A percentile compares a stretch with the other conserved stretches of the same genome.
These are phyloP conservation scores for Phytopythium delawarense DNA, from an alignment of 352 stramenopile species.

Conservation along the genomic window DNA sequence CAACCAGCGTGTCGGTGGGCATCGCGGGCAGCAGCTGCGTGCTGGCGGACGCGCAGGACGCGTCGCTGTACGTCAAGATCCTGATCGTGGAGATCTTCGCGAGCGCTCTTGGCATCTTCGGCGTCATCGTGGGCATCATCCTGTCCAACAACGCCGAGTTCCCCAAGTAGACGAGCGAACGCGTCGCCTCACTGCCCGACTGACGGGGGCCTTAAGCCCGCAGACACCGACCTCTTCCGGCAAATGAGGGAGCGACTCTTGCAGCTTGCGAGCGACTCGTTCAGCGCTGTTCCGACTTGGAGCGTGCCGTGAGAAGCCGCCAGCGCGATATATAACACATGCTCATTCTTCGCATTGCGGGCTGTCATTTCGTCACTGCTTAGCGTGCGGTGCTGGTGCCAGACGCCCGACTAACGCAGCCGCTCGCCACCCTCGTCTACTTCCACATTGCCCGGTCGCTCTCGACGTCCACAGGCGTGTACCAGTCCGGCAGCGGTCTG, in stretches of 20 bases:
- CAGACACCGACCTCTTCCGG: background rate
- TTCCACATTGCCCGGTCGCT: conserved; percentile 85
- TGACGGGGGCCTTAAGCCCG: background rate
- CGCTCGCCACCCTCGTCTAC: conserved; percentile 13
- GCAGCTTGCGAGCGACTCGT: background rate
- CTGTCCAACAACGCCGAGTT: conserved; percentile 96
- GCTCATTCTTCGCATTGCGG: background rate
- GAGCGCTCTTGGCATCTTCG: conserved; percentile 98
- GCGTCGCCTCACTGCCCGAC: background rate
- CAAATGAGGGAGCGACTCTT: background rate
- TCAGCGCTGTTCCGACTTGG: background rate
- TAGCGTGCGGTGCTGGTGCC: background rate
- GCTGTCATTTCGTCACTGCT: background rate
- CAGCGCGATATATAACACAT: conserved; percentile 8
- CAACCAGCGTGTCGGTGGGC: conserved; percentile 92
- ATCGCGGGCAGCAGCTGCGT: conserved; percentile 98
- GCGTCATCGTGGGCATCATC: conserved; percentile 98
- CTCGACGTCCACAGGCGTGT: conserved; percentile 75
- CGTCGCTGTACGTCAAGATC: conserved; percentile 99
- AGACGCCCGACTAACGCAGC: background rate
- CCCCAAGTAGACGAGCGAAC: conserved; percentile 53
- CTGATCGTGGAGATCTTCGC: conserved; percentile 99
- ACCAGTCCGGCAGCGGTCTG: conserved; percentile 70
- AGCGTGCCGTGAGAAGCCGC: background rate
- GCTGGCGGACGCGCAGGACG: conserved; percentile 98